phyloP scores from a whole-genome alignment of 1,284 basidiomycete genomes.

The Phellinidium pouzarii region DNA sequence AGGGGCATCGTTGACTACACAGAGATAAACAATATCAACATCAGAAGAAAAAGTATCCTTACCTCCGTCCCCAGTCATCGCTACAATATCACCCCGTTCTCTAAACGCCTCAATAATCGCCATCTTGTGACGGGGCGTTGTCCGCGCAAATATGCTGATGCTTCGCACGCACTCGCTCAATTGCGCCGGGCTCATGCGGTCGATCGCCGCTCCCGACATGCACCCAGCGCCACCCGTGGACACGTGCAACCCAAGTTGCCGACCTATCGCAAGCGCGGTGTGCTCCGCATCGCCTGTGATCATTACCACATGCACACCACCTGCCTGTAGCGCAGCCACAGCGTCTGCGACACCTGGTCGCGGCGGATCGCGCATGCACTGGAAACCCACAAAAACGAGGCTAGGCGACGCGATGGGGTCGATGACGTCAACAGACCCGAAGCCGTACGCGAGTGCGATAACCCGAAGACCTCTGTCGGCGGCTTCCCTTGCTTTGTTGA shows the following conservation, averaged over 20 bases:
- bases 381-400: constrained; percentile 86
- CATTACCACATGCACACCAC: constrained; percentile 95
- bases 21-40: background rate
- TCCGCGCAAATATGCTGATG: constrained; percentile 89
- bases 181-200: constrained; percentile 75
- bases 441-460: constrained; percentile 87
- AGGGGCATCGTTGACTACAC: constrained; percentile 91
- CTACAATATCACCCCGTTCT: constrained; percentile 81
- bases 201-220: constrained; percentile 84
- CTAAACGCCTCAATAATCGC: constrained; percentile 92
- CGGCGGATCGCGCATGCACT: constrained; percentile 95
- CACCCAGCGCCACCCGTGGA: constrained; percentile 33
- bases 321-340: constrained; percentile 71
- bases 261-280: constrained; percentile 87
- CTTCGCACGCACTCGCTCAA: constrained; percentile 77
- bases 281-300: constrained; percentile 94
- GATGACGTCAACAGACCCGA: constrained; percentile 44
- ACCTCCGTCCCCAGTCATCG: constrained; percentile 96
- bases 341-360: constrained; percentile 89
- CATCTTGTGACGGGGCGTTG: constrained; percentile 97
- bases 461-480: constrained; percentile 79
- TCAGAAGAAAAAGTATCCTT: constrained; percentile 22
- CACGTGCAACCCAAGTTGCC: constrained; percentile 78
- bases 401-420: constrained; percentile 28
- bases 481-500: constrained; percentile 62